Base-by-base conservation (phyloP, 768 basidiomycete species). In the Tricholoma matsutake region DNA sequence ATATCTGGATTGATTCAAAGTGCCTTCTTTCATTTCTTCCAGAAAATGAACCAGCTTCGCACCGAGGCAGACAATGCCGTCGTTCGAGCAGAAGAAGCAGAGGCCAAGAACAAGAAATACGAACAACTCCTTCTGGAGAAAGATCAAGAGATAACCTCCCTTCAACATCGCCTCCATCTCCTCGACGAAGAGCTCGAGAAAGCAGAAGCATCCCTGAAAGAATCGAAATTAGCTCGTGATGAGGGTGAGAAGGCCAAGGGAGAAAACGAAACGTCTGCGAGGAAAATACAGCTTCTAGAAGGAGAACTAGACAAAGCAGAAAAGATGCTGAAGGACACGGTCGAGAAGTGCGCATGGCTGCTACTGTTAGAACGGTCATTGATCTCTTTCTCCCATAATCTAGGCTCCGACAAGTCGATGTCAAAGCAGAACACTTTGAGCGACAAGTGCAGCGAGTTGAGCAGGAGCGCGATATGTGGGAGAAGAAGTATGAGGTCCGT, bases 361-460 rank as follows among this genome's bases (percentile, higher is more conserved):
- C n/a, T 35, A 28, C 25, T 25, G 45, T 37, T 57, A 56, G 6
- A 35, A 37, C 31, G 56, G 58, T 59, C 58, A 60, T 60, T 62
- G 59, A 61, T 68, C 59, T 66, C 22, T 37, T 54, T 29, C 47
- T 34, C 34, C 31, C 11, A 3, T 47, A 54, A 37, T 56, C 45
- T 67, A 98, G 96, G 75, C 82, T 99, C 68, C 83, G 96, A 63
- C 93, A 96, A 71, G 94, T 96, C 60, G 97, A 99, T 72, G 90
- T 98, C 76, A 99, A 98, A 80, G 96, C 96, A 9, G 97, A 99
- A 75, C 94, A 98, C 78, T 97, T 93, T 72, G 96, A 98, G 77
- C 86, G 95, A 54, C 92, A 96, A 72, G 87, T 97, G 18, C 81
- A 86, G 65, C 85, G 91, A 47, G 79, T 85, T 53, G 96, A 98